phyloP scores from a whole-genome alignment of 768 basidiomycete genomes.

The Mycena metata region DNA sequence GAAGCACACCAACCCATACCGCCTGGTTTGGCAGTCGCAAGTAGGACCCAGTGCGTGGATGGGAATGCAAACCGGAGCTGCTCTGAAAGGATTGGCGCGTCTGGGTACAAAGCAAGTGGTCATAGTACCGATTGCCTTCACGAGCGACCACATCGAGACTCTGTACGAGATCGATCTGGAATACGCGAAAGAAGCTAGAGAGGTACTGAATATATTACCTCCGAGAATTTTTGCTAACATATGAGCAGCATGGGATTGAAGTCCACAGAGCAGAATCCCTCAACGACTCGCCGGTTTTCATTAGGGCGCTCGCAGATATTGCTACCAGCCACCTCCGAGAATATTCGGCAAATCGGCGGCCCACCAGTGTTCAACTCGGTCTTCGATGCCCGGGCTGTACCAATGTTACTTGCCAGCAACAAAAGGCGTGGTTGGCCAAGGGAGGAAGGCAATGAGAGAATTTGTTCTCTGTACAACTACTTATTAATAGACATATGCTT shows the following conservation, averaged over 20 bases:
- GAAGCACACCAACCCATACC: slow-evolving; percentile 84
- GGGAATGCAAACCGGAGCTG: slow-evolving; percentile 95
- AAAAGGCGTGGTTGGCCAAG: slow-evolving; percentile 91
- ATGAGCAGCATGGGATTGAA: slow-evolving; percentile 88
- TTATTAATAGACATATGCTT: not conserved
- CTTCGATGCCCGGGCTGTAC: slow-evolving; percentile 96
- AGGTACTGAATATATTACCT: slow-evolving; percentile 66
- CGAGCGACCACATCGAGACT: slow-evolving; percentile 99
- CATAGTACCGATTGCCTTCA: slow-evolving; percentile 97
- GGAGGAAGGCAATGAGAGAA: slow-evolving; percentile 61
- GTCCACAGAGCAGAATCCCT: slow-evolving; percentile 90
- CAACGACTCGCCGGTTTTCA: slow-evolving; percentile 96
- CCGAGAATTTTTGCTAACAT: slow-evolving; percentile 36
- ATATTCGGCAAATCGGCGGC: slow-evolving; percentile 69
- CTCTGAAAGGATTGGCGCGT: slow-evolving; percentile 87
- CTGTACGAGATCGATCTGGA: slow-evolving; percentile 97
- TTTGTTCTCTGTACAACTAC: not conserved
- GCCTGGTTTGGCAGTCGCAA: slow-evolving; percentile 97
- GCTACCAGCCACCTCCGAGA: slow-evolving; percentile 82
- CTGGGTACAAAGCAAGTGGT: slow-evolving; percentile 83
- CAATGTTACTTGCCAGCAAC: slow-evolving; percentile 86
- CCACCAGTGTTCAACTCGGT: slow-evolving; percentile 82
- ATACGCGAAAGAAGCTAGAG: slow-evolving; percentile 89
- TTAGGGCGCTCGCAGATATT: slow-evolving; percentile 94
- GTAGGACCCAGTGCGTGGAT: slow-evolving; percentile 99